Conservation (phyloP, 2,329 filamentous ascomycete genomes). For the Beauveria sp. region DNA sequence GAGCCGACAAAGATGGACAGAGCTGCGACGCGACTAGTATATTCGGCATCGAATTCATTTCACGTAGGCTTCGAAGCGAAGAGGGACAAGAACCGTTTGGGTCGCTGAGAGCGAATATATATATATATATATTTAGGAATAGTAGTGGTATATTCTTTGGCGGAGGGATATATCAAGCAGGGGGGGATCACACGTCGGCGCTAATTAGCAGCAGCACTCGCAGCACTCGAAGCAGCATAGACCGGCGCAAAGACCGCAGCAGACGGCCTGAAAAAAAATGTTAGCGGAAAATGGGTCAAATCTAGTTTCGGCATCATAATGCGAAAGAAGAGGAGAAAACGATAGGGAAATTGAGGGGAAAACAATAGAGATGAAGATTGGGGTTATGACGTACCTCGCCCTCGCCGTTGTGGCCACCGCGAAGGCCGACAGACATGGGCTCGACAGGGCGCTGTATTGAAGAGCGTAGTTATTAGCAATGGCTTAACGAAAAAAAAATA, state of each 20-base stretch:
- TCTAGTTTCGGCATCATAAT: background rate
- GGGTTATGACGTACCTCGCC: slow-evolving; percentile 23
- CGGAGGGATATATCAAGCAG: background rate
- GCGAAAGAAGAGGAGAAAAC: background rate
- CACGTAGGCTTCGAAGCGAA: background rate
- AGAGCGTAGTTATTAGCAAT: background rate
- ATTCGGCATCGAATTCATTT: background rate
- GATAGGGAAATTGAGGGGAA: background rate
- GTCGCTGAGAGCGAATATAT: background rate
- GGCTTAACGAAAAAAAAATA: background rate
- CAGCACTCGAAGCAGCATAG: slow-evolving; percentile 31
- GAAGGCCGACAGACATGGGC: slow-evolving; percentile 27
- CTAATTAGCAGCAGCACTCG: slow-evolving; percentile 23
- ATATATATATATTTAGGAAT: background rate
- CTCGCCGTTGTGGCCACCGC: slow-evolving; percentile 26
- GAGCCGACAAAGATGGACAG: background rate
- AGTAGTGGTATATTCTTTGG: background rate
- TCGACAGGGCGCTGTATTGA: slow-evolving; percentile 23
- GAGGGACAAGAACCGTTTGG: background rate
- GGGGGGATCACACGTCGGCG: background rate
- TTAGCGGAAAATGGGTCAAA: background rate
- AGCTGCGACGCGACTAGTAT: background rate
- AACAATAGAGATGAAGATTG: background rate
- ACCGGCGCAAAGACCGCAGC: slow-evolving; percentile 33
- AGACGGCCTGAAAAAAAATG: slow-evolving; percentile 24